These are phyloP conservation scores for Kwoniella dendrophila DNA, from an alignment of 768 basidiomycete species.

Conservation along the genomic window DNA sequence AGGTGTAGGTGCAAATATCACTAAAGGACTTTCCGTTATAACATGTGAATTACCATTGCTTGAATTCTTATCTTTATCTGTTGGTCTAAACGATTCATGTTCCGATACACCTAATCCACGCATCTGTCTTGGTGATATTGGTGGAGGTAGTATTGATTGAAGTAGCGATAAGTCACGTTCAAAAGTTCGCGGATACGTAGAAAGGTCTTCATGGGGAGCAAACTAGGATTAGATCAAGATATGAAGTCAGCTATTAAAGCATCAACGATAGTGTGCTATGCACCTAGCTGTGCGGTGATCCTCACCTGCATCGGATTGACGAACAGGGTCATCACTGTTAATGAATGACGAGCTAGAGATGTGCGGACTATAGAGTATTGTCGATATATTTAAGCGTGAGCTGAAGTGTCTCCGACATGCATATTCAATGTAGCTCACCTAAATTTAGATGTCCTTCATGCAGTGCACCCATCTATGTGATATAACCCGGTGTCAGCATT, in stretches of 20 bases:
- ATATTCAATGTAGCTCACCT: constrained; percentile 61
- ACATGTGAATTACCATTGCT: constrained; percentile 2
- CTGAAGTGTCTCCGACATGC: not conserved
- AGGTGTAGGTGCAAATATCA: constrained; percentile 76
- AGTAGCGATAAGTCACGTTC: constrained; percentile 72
- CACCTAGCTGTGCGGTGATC: not conserved
- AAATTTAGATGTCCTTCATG: constrained; percentile 91
- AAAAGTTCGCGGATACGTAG: constrained; percentile 86
- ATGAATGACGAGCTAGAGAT: constrained; percentile 75
- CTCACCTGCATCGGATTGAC: constrained; percentile 86
- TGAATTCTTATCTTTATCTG: not conserved
- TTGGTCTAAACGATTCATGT: constrained; percentile 56
- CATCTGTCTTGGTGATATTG: constrained; percentile 19
- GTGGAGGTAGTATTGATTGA: constrained; percentile 31
- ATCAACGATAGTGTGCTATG: no score
- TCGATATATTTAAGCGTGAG: not conserved
- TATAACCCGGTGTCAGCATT: no score
- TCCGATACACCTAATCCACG: constrained; percentile 45
- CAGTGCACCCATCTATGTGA: constrained; percentile 92
- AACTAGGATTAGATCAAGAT: constrained; percentile 62
- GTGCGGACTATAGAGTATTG: constrained; percentile 66
- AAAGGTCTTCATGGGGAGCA: constrained; percentile 90
- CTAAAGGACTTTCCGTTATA: constrained; percentile 37
- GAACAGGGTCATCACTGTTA: constrained; percentile 91
- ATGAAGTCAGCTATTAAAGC: constrained; percentile 1